These are phyloP conservation scores for Plasmodium ovale DNA, from an alignment of 169 alveolate genomes.

Conservation along the genomic window DNA sequence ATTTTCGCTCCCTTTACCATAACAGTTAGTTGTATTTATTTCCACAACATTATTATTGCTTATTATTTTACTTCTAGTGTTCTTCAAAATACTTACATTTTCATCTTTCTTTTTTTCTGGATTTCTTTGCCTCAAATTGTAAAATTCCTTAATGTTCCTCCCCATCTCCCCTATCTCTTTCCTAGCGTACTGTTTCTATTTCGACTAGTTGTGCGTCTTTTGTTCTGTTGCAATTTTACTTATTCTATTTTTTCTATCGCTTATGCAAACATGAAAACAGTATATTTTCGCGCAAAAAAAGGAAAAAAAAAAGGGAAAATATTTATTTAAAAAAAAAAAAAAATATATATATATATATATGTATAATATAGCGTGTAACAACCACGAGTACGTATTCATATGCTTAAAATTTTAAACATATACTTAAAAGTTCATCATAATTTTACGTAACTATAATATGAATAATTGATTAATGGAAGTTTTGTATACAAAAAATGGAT, in stretches of 20 bases:
- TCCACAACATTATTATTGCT: not conserved
- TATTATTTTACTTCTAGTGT: conserved; percentile 28
- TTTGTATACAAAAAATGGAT: not conserved
- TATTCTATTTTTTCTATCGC: not conserved
- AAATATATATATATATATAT: not conserved
- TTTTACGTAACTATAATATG: conserved; percentile 2
- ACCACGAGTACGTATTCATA: not conserved
- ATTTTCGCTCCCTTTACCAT: not conserved
- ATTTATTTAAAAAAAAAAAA: not conserved
- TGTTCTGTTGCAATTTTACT: conserved; percentile 3
- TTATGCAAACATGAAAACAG: not conserved
- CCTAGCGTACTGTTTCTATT: no score
- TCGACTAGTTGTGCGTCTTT: no score
- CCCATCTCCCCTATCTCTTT: no score
- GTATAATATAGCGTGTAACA: no score
- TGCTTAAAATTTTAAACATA: conserved; percentile 15
- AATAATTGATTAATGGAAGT: not conserved
- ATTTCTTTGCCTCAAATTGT: conserved; percentile 16
- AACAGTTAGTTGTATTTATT: not conserved
- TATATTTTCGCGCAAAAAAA: not conserved
- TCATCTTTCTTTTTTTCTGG: conserved; percentile 28
- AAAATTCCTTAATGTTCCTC: conserved; percentile 1
- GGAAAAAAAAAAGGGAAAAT: not conserved
- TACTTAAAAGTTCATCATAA: not conserved
- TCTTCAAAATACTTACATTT: not conserved